Percentiles rank a stretch among this genome's conserved stretches.
phyloP scores from a whole-genome alignment of 495 filamentous ascomycete species.

The Podospora sp. region DNA sequence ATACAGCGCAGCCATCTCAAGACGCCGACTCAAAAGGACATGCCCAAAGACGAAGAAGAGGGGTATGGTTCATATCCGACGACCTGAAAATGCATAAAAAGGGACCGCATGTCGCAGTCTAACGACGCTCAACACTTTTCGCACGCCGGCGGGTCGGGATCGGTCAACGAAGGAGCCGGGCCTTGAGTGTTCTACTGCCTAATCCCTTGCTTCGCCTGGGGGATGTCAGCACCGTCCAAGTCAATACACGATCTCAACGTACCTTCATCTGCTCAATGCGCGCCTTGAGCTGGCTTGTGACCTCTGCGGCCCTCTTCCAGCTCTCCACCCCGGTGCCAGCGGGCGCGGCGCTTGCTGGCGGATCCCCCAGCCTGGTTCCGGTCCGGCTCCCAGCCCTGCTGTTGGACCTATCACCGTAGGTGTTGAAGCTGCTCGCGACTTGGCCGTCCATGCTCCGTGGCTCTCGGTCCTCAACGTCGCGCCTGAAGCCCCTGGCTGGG shows the following conservation, averaged over 20 bases:
- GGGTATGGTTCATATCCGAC: slow-evolving; percentile 29
- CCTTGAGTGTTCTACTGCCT: slow-evolving; percentile 7
- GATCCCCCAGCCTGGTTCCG: slow-evolving; percentile 42
- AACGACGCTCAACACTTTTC: slow-evolving; percentile 4
- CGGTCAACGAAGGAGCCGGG: not conserved
- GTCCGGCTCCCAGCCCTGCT: slow-evolving; percentile 48
- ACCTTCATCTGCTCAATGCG: slow-evolving; percentile 84
- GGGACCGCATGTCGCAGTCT: too few species aligned
- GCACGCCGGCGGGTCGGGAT: not conserved
- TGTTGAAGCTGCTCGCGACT: slow-evolving; percentile 30
- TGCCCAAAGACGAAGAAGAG: slow-evolving; percentile 11
- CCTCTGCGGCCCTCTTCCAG: slow-evolving; percentile 98
- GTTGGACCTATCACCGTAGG: slow-evolving; percentile 36
- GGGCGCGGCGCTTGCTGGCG: slow-evolving; percentile 33
- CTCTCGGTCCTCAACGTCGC: slow-evolving; percentile 36
- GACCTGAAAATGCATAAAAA: slow-evolving; percentile 31
- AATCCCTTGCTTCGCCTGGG: slow-evolving; percentile 24
- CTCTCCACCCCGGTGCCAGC: slow-evolving; percentile 74
- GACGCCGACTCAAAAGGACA: not conserved
- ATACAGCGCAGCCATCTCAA: not conserved
- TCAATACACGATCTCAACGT: slow-evolving; percentile 17
- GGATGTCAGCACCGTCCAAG: not conserved
- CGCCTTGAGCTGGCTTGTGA: slow-evolving; percentile 94
- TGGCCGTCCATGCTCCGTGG: slow-evolving; percentile 23
- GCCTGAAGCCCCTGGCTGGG: slow-evolving; percentile 50